A percentile compares a stretch with the other conserved stretches of the same genome.
Conservation (phyloP, 306 rosid genomes). For the Prunus salicina region DNA sequence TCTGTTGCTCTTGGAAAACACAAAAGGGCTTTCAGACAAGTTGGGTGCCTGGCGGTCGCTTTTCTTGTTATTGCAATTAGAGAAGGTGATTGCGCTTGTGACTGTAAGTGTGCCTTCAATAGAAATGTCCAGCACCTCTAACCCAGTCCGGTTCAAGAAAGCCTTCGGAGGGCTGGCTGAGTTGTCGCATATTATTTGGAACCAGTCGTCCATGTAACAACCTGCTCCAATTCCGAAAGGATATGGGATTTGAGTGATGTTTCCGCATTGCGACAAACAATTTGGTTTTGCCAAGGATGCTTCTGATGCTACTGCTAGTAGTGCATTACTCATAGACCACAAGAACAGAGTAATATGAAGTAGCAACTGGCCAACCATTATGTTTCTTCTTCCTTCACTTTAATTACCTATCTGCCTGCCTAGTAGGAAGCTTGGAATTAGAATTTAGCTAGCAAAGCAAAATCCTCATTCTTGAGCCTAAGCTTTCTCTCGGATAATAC, state of each 20-base stretch:
- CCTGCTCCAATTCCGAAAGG: constrained; percentile 19
- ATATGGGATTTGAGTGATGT: not conserved
- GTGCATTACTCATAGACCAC: not conserved
- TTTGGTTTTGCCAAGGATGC: not conserved
- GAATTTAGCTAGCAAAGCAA: no score
- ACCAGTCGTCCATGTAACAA: constrained; percentile 4
- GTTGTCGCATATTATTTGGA: constrained; percentile 1
- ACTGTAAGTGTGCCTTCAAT: not conserved
- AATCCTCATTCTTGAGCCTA: no score
- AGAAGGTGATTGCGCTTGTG: constrained; percentile 18
- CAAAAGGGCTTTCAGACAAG: constrained; percentile 8
- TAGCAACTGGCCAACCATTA: not conserved
- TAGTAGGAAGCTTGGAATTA: not conserved
- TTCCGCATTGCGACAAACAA: not conserved
- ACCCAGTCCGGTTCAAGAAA: not conserved
- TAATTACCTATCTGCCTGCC: not conserved
- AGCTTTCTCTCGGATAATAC: no score
- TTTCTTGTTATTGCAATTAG: not conserved
- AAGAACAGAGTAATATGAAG: not conserved
- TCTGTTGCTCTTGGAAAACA: constrained; percentile 2
- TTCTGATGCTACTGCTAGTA: not conserved
- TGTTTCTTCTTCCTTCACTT: not conserved
- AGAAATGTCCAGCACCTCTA: not conserved
- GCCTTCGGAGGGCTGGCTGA: not conserved
- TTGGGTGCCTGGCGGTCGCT: not conserved